Base-by-base conservation (phyloP, 495 filamentous ascomycete species). In the Parmelia sp. region DNA sequence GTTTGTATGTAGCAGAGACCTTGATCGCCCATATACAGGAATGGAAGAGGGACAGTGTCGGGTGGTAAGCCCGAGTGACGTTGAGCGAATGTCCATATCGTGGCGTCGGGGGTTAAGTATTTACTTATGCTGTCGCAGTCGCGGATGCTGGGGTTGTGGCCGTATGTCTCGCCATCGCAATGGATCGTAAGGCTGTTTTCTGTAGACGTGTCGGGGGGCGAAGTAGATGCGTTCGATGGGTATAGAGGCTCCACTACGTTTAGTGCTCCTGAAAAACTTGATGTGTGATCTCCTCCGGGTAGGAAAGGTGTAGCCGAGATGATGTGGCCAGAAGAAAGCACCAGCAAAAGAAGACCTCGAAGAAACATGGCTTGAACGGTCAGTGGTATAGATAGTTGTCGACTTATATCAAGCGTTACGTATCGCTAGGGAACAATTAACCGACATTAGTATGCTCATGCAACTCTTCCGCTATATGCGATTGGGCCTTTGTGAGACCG, bases 121-220 rank as follows among this genome's bases (percentile, higher is more conserved):
- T 40, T 33, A 3, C n/a, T 23, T 23, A 33, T 33, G 12, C 8
- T 11, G 12, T 58, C 56, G 37, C 56, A 58, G 56, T 58, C 56
- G 12, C 17, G 1, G 14, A 58, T 36, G 33, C 23, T 36, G 33
- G 56, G 56, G 21, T 58, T 37, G 10, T 23, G 23, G 33, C 56
- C 56, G 23, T 58, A 58, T 4, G 21, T 27, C 27, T 14, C 56
- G 33, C 56, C 56, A 37, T 58, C 37, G 33, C 56, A 58, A 21
- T 9, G 56, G 23, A 58, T 23, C 8, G n/a, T 36, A 4, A 58
- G 14, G 0, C 0, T 12, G 19, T 58, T 58, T 37, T 27, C 56
- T 23, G 17, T 10, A 14, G 56, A 58, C 33, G 6, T 14, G 37
- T 58, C 21, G 3, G 23, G 23, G 5, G 19, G 3, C 37, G 33